Conservation (phyloP, 257 asterid genomes). For the Verbena officinalis region DNA sequence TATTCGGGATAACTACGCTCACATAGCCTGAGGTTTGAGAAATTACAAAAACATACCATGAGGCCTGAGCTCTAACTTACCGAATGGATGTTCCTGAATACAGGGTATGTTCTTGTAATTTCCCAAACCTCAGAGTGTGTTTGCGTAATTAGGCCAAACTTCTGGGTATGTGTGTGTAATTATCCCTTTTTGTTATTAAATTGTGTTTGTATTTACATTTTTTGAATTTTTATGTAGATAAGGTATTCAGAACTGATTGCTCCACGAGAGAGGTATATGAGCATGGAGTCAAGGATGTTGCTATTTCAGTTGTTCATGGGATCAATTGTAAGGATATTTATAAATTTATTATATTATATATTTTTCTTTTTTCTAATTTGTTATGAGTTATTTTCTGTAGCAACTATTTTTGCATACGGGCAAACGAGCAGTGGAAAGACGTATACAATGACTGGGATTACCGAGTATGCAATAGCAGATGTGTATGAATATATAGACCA, state of each 20-base stretch:
- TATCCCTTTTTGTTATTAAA: not conserved
- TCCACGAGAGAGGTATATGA: conserved; percentile 81
- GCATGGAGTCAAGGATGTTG: conserved; percentile 81
- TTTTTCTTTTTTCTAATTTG: conserved; percentile 4
- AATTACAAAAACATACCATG: too few species aligned
- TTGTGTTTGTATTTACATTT: not conserved
- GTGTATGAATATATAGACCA: conserved; percentile 64
- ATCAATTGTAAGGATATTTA: conserved; percentile 63
- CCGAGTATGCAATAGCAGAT: conserved; percentile 77
- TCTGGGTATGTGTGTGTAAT: too few species aligned
- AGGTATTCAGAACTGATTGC: conserved; percentile 70
- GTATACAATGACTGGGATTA: conserved; percentile 85
- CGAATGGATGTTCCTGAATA: too few species aligned
- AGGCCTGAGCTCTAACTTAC: too few species aligned
- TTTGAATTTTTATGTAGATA: conserved; percentile 47
- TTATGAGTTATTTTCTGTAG: conserved; percentile 42
- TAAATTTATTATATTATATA: not conserved
- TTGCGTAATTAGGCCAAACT: too few species aligned
- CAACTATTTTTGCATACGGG: conserved; percentile 86
- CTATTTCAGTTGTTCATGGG: conserved; percentile 77
- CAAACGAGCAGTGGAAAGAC: conserved; percentile 96
- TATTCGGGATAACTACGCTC: too few species aligned
- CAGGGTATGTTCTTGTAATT: too few species aligned
- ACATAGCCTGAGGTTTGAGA: too few species aligned
- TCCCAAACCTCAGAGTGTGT: too few species aligned